Base-by-base conservation (phyloP, 805 yeast genomes). In the Kuraishia ogatae region DNA sequence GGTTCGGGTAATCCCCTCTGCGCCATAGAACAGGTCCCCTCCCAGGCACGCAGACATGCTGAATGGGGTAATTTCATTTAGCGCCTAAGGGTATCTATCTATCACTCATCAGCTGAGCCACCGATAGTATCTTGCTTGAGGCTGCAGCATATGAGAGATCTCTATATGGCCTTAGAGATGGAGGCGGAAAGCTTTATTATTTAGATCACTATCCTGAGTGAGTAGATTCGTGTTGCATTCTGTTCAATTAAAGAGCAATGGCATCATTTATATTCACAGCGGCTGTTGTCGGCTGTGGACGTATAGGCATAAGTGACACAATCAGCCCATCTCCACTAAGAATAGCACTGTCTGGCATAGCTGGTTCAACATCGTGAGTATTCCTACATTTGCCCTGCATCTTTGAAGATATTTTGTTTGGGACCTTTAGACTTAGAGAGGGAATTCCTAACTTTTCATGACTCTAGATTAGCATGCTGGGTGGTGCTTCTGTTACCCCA, bases 401-500 rank as follows among this genome's bases (percentile, higher is more conserved):
- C 17, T 23, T 5, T 43, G 13, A 8, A 46, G 13, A 20, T 20
- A 43, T 19, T n/a, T 6, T n/a, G 21, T 15, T 20, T 21, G 13
- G 15, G 7, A 2, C 15, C 17, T 24, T 35, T 5, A n/a, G 22
- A 23, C n/a, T 20, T 35, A 2, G n/a, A n/a, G n/a, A n/a, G n/a
- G n/a, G n/a, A n/a, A n/a, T 10, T 10, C 29, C 29, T 26, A 26
- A 26, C 29, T 10, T 26, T 5, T 26, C 29, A 6, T 26, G 29
- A 6, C 10, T 26, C 20, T 17, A 77, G 83, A 35, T 75, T 87
- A 48, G 90, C 93, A 0, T 85, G 93, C 66, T 88, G 92, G 91
- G 77, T 88, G 13, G 91, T 87, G 15, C 69, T 87, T 48, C 75
- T 87, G 56, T 70, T 88, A 60, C 94, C 96, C 0, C 96, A 87